Base-by-base conservation (phyloP, 805 yeast genomes). In the Yarrowia sp. region DNA sequence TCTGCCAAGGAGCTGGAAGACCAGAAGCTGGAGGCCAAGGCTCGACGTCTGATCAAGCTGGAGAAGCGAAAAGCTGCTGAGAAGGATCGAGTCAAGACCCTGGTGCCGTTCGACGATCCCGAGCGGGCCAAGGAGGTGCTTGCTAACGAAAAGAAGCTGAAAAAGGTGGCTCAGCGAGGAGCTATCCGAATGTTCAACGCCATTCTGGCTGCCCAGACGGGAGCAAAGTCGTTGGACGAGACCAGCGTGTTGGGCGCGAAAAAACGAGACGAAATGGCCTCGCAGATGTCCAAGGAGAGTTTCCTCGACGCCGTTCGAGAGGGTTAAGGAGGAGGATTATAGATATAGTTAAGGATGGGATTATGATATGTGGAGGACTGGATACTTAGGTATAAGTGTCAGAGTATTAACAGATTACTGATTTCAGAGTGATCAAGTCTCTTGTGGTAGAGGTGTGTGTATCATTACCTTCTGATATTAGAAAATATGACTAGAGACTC, bases 121-220 rank as follows among this genome's bases (percentile, higher is more conserved):
- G 85, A 85, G 44, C 75, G 72, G 49, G 81, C 81, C 8, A 81
- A 90, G 73, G 80, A 79, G 43, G 76, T 81, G 3, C 73, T 90
- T 17, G 96, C 88, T 66, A 80, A 80, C 62, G 97, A 91, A 73
- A 83, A 83, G 68, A 80, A 78, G 67, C 78, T 90, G 70, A 87
- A 88, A 73, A 91, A 91, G 72, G 81, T 85, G 24, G 98, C 96
- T 0, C 96, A 90, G 76, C 80, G 87, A 68, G 97, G 97, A 77
- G 96, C 90, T 14, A 90, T 91, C 9, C 83, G 86, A 73, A 81
- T 90, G 68, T 91, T 87, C 78, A 93, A 89, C 72, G 96, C 96
- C 1, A 85, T 91, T 26, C 81, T 89, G 72, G 81, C 89, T 32
- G 88, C 96, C 0, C 98, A 91, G 75, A 82, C 83, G 12, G 71